phyloP scores from a whole-genome alignment of 257 asterid species.

The Anisodus acutangulus region DNA sequence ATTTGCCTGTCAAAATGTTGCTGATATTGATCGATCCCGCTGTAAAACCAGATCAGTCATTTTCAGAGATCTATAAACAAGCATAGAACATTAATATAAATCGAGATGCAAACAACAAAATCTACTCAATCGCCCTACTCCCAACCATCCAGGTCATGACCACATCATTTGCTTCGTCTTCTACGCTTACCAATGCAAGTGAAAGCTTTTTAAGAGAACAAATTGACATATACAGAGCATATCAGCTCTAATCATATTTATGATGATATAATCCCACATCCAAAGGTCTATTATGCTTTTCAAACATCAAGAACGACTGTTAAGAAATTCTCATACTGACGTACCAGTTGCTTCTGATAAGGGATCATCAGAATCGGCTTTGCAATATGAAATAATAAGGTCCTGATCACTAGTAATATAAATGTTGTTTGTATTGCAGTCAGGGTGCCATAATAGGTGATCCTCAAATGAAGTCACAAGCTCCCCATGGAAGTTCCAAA shows the following conservation, averaged over 20 bases:
- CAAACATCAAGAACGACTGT: background rate
- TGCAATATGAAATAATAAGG: slow-evolving; percentile 94
- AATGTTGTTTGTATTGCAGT: slow-evolving; percentile 94
- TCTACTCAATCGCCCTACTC: background rate
- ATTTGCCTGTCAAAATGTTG: slow-evolving; percentile 92
- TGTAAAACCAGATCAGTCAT: slow-evolving; percentile 41
- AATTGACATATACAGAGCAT: background rate
- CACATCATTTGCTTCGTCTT: background rate
- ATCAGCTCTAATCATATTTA: background rate
- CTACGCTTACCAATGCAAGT: background rate
- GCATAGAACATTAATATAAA: background rate
- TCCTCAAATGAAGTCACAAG: slow-evolving; percentile 97
- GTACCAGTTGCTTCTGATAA: slow-evolving; percentile 79
- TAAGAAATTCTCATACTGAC: slow-evolving; percentile 28
- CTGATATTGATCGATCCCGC: slow-evolving; percentile 97
- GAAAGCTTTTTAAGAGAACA: background rate
- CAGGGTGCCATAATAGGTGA: slow-evolving; percentile 96
- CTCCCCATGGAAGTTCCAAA: slow-evolving; percentile 98
- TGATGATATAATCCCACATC: background rate
- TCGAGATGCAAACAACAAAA: slow-evolving; percentile 1
- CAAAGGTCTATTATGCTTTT: background rate
- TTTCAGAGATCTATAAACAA: background rate
- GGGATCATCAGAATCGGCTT: slow-evolving; percentile 78
- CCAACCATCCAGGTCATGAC: slow-evolving; percentile 20
- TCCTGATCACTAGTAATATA: slow-evolving; percentile 97